These are phyloP conservation scores for Cicer yamashitae DNA, from an alignment of 306 rosid genomes.

Conservation along the genomic window DNA sequence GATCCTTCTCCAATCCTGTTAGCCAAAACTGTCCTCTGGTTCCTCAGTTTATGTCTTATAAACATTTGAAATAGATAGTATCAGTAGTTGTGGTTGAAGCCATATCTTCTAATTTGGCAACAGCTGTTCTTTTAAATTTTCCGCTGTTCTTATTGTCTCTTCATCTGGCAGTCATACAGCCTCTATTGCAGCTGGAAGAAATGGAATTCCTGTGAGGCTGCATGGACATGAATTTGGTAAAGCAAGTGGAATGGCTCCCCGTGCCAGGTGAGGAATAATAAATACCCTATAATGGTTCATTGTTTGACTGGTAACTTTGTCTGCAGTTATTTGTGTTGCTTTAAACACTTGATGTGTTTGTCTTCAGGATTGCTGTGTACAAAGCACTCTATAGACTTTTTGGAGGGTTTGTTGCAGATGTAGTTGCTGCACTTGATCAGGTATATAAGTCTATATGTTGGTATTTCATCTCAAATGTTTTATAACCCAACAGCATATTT, in stretches of 20 bases:
- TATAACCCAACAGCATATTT: not conserved
- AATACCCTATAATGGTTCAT: conserved; percentile 23
- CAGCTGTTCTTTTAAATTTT: conserved; percentile 15
- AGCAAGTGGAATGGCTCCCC: conserved; percentile 99
- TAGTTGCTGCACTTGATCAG: conserved; percentile 99
- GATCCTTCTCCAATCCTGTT: conserved; percentile 3
- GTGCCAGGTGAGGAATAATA: conserved; percentile 83
- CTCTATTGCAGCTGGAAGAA: conserved; percentile 98
- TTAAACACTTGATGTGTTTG: conserved; percentile 38
- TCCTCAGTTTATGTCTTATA: not conserved
- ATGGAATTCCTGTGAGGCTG: conserved; percentile 94
- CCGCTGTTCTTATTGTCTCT: conserved; percentile 33
- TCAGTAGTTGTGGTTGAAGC: not conserved
- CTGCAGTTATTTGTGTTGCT: conserved; percentile 22
- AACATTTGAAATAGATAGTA: conserved; percentile 21
- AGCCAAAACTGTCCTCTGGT: not conserved
- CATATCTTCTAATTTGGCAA: conserved; percentile 43
- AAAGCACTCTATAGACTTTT: conserved; percentile 95
- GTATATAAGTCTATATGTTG: conserved; percentile 47
- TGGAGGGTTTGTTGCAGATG: conserved; percentile 98
- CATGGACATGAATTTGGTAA: conserved; percentile 95
- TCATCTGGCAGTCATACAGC: conserved; percentile 89
- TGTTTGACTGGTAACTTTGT: conserved; percentile 35
- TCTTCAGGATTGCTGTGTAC: conserved; percentile 94
- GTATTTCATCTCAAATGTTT: conserved; percentile 31